Conservation (phyloP, 805 yeast genomes). For the Cyberlindnera mississippiensis region DNA sequence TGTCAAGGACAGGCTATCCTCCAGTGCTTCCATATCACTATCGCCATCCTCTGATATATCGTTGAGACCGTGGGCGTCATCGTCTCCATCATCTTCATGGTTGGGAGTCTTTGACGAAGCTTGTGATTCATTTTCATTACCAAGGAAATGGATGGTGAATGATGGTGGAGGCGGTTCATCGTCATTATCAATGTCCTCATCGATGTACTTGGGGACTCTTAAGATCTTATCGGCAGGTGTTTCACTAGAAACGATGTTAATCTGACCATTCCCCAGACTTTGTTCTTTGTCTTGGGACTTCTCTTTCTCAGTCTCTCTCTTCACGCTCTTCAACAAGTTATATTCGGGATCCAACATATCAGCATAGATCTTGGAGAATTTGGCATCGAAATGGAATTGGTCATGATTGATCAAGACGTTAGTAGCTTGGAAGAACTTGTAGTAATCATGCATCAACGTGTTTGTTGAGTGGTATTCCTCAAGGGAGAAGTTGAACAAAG, state of each 20-base stretch:
- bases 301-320: constrained; percentile 1
- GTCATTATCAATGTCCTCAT: constrained; percentile 16
- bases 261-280: constrained; percentile 3
- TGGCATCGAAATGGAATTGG: constrained; percentile 12
- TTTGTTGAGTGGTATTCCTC: constrained; percentile 3
- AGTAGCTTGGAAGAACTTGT: constrained; percentile 13
- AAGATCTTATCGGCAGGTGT: constrained; percentile 26
- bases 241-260: constrained; percentile 17
- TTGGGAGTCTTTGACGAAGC: not conserved
- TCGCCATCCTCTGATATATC: constrained; percentile 6
- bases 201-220: constrained; percentile 20
- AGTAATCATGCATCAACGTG: constrained; percentile 13
- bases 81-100: constrained; percentile 1
- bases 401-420: constrained; percentile 15
- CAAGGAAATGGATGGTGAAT: constrained; percentile 20
- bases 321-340: constrained; percentile 15
- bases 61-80: not conserved
- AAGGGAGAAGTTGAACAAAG: constrained; percentile 11
- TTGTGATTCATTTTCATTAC: constrained; percentile 2
- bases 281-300: too few species aligned
- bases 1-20: constrained; percentile 4
- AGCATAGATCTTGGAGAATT: constrained; percentile 18
- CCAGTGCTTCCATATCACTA: constrained; percentile 2
- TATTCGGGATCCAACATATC: constrained; percentile 22
- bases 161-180: constrained; percentile 26